Evolutionary conservation across 2,329 filamentous ascomycete genomes (phyloP).

Genomic region (Aspergillus pseudotamarii): DNA sequence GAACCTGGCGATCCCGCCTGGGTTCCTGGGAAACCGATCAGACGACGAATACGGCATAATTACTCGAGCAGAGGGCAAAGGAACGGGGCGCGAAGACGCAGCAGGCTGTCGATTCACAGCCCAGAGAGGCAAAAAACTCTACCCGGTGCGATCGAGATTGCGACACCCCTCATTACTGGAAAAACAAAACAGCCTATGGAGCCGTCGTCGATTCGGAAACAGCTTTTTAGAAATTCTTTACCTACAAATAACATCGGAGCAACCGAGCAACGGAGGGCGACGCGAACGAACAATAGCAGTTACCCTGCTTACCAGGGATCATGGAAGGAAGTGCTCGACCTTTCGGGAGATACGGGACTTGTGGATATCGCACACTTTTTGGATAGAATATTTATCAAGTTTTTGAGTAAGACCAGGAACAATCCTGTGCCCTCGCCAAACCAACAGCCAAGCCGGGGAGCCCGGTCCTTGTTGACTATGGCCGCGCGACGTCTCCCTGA

Average conservation of each 20-base stretch:
- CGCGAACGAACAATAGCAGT: conserved; percentile 29
- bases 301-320: conserved; percentile 33
- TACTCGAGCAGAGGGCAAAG: conserved; percentile 38
- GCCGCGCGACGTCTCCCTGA: conserved; percentile 38
- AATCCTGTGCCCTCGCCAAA: conserved; percentile 2
- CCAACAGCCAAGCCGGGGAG: conserved; percentile 20
- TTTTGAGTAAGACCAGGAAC: conserved; percentile 38
- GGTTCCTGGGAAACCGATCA: conserved; percentile 38
- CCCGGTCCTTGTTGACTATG: conserved; percentile 43
- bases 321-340: conserved; percentile 39
- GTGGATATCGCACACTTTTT: conserved; percentile 39
- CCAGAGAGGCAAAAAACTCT: conserved; percentile 38
- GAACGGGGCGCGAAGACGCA: conserved; percentile 26
- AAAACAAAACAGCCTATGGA: conserved; percentile 27
- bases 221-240: conserved; percentile 20
- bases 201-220: conserved; percentile 24
- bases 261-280: conserved; percentile 16
- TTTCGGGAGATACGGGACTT: conserved; percentile 36
- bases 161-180: conserved; percentile 46
- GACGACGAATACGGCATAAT: conserved; percentile 40
- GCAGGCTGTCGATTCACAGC: conserved; percentile 37
- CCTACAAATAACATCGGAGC: conserved; percentile 9
- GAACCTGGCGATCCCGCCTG: conserved; percentile 43
- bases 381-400: conserved; percentile 39
- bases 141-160: conserved; percentile 46